These are phyloP conservation scores for Jamesozyma spencerorum DNA, from an alignment of 805 yeast genomes.

Conservation along the genomic window DNA sequence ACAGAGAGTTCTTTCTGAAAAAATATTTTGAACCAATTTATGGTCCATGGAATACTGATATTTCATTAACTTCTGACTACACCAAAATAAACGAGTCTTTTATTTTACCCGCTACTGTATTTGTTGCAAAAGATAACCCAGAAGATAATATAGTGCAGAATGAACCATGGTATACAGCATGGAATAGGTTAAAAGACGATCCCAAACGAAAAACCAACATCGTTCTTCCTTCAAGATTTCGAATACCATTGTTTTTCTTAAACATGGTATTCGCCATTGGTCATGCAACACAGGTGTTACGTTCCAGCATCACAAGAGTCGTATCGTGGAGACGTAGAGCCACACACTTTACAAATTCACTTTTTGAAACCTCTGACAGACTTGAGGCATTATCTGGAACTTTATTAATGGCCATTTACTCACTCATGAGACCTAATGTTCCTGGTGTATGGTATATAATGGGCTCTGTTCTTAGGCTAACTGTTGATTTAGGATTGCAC, in stretches of 20 bases:
- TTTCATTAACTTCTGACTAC: constrained; percentile 50
- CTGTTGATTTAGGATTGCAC: constrained; percentile 81
- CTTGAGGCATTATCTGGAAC: constrained; percentile 69
- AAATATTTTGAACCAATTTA: constrained; percentile 70
- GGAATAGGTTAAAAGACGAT: constrained; percentile 31
- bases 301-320: constrained; percentile 54
- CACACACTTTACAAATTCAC: constrained; percentile 44
- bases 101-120: constrained; percentile 18
- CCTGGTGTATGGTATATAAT: constrained; percentile 92
- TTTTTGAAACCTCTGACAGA: constrained; percentile 48
- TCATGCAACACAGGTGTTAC: constrained; percentile 61
- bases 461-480: constrained; percentile 69
- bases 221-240: constrained; percentile 39
- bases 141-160: constrained; percentile 1
- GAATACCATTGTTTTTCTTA: constrained; percentile 56
- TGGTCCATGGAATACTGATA: constrained; percentile 49
- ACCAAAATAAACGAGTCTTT: constrained; percentile 37
- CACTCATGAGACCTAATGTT: constrained; percentile 78
- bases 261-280: constrained; percentile 76
- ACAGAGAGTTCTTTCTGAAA: constrained; percentile 65
- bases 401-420: constrained; percentile 56
- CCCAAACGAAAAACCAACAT: constrained; percentile 31
- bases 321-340: constrained; percentile 67
- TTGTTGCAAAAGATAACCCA: constrained; percentile 6
- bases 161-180: constrained; percentile 29